These are phyloP conservation scores for Penicillium lagena DNA, from an alignment of 495 filamentous ascomycete species.

Conservation along the genomic window DNA sequence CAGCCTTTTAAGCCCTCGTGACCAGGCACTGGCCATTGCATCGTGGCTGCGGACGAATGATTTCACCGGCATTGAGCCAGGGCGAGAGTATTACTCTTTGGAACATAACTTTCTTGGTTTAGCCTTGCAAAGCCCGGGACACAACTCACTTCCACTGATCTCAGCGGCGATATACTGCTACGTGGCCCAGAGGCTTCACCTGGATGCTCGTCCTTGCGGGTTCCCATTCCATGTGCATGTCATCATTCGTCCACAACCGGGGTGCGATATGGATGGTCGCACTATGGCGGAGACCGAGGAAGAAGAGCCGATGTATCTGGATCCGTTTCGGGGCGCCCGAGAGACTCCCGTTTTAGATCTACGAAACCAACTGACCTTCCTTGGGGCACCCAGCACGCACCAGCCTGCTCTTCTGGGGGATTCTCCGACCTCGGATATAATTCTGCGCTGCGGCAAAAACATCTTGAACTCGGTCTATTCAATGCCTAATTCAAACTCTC, in stretches of 20 bases:
- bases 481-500: conserved; percentile 17
- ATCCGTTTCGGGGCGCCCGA: conserved; percentile 66
- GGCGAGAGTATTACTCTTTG: conserved; percentile 65
- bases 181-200: conserved; percentile 56
- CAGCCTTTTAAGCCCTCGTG: conserved; percentile 45
- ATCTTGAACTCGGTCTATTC: conserved; percentile 59
- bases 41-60: conserved; percentile 58
- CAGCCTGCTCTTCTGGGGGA: conserved; percentile 52
- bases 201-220: conserved; percentile 66
- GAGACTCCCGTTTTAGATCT: conserved; percentile 59
- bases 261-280: conserved; percentile 60
- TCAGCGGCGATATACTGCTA: conserved; percentile 69
- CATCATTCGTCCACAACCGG: conserved; percentile 53
- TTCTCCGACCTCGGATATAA: conserved; percentile 56
- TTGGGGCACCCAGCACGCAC: conserved; percentile 51
- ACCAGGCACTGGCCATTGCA: conserved; percentile 61
- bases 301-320: conserved; percentile 65
- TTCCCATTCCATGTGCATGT: conserved; percentile 78
- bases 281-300: conserved; percentile 31
- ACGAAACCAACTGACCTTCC: conserved; percentile 49
- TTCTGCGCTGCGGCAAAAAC: conserved; percentile 73
- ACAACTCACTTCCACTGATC: conserved; percentile 72
- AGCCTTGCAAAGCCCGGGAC: conserved; percentile 49
- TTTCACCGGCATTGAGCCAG: conserved; percentile 58
- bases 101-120: conserved; percentile 82